Percentiles rank a stretch among this genome's conserved stretches.
Evolutionary conservation across 108 stramenopile genomes (phyloP).

Genomic region (Cyclostephanos tholiformis): DNA sequence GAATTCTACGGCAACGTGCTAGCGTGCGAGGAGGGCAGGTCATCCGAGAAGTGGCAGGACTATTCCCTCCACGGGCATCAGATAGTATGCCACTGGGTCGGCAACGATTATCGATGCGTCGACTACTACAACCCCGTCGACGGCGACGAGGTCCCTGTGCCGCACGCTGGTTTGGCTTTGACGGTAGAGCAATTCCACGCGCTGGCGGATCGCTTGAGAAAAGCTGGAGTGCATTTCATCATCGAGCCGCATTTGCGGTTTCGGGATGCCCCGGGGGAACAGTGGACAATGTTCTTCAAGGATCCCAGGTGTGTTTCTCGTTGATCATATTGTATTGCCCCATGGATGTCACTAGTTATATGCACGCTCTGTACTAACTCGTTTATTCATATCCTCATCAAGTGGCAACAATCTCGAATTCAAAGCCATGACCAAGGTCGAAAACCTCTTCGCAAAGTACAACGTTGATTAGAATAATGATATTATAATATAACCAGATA

Average conservation of each 20-base stretch:
- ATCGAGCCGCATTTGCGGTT: conserved; percentile 96
- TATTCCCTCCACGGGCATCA: conserved; percentile 95
- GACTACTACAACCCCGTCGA: conserved; percentile 99
- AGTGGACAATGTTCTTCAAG: conserved; percentile 98
- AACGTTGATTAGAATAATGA: conserved; percentile 62
- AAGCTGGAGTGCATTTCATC: conserved; percentile 81
- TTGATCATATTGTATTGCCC: neutral
- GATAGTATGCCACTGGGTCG: conserved; percentile 94
- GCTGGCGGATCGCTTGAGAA: conserved; percentile 77
- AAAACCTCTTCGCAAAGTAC: conserved; percentile 97
- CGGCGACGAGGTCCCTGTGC: conserved; percentile 98
- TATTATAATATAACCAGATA: neutral
- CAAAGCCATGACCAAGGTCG: conserved; percentile 95
- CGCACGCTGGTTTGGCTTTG: conserved; percentile 93
- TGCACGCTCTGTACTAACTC: neutral
- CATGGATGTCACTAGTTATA: neutral
- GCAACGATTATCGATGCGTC: conserved; percentile 87
- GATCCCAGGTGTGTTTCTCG: conserved; percentile 33
- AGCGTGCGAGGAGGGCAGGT: conserved; percentile 90
- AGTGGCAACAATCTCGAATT: conserved; percentile 99
- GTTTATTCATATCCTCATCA: conserved; percentile 42
- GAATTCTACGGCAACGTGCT: conserved; percentile 90
- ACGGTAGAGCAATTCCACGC: conserved; percentile 88
- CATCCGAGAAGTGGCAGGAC: conserved; percentile 94
- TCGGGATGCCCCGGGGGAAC: conserved; percentile 93